phyloP scores from a whole-genome alignment of 306 rosid genomes.

The Vachellia pachyceras region DNA sequence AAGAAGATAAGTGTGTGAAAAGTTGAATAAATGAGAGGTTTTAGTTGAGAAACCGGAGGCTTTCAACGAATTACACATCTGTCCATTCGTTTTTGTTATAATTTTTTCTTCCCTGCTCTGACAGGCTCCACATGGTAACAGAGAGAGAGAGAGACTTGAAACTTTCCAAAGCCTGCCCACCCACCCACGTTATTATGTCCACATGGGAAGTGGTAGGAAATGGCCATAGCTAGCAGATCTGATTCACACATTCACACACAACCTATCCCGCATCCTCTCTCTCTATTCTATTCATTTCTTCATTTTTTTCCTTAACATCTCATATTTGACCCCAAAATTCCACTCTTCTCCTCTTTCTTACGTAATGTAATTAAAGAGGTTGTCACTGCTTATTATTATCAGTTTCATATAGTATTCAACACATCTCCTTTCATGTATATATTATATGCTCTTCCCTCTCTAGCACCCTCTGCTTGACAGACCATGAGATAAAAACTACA shows the following conservation, averaged over 20 bases:
- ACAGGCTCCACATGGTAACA: conserved; percentile 72
- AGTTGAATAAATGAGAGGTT: conserved; percentile 6
- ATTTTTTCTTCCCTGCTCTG: conserved; percentile 48
- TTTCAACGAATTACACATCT: conserved; percentile 31
- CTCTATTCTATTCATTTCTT: neutral
- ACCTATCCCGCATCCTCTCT: conserved; percentile 34
- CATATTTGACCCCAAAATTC: conserved; percentile 46
- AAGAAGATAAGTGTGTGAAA: neutral
- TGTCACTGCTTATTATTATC: conserved; percentile 43
- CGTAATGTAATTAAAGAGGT: conserved; percentile 46
- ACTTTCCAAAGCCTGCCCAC: conserved; percentile 37
- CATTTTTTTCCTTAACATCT: conserved; percentile 19
- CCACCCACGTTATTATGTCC: conserved; percentile 77
- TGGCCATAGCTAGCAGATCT: conserved; percentile 49
- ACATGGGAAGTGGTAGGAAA: conserved; percentile 57
- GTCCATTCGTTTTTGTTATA: conserved; percentile 18
- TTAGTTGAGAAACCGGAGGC: conserved; percentile 17
- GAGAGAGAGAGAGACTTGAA: conserved; percentile 35
- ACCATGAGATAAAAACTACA: conserved; percentile 43
- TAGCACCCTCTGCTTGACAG: conserved; percentile 38
- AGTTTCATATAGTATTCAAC: conserved; percentile 42
- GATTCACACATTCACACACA: conserved; percentile 54
- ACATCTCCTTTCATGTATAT: conserved; percentile 38
- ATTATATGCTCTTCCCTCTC: conserved; percentile 43
- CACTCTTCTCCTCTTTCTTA: conserved; percentile 49